Evolutionary conservation across 2,329 filamentous ascomycete genomes (phyloP).

Genomic region (Trichoderma sp.): DNA sequence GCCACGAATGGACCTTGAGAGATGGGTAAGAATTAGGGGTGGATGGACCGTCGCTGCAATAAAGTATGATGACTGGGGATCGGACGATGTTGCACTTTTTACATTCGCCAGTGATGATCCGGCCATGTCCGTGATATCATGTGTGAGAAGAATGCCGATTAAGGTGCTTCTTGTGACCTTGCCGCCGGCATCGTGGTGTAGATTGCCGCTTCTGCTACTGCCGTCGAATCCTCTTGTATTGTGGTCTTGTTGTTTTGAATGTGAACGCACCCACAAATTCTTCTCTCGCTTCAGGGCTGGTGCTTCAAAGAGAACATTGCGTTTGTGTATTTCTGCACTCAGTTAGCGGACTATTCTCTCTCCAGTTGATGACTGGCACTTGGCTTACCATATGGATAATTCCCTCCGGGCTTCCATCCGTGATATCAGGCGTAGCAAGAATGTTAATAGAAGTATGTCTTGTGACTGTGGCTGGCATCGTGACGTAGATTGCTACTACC

Average conservation of each 20-base stretch:
- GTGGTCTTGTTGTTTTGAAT: no score
- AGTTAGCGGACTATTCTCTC: no score
- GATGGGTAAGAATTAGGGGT: slow-evolving; percentile 47
- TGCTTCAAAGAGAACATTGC: no score
- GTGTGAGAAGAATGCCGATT: slow-evolving; percentile 49
- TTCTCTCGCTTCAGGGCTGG: no score
- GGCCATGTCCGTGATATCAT: slow-evolving; percentile 55
- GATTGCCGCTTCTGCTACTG: slow-evolving; percentile 7
- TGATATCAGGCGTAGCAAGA: slow-evolving; percentile 61
- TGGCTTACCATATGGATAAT: no score
- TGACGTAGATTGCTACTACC: slow-evolving; percentile 28
- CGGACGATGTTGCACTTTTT: no score
- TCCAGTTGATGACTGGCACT: no score
- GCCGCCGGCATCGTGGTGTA: slow-evolving; percentile 32
- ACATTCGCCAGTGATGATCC: slow-evolving; percentile 2
- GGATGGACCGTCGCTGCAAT: slow-evolving; percentile 41
- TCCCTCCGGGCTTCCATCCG: slow-evolving; percentile 43
- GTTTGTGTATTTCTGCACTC: no score
- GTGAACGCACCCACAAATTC: no score
- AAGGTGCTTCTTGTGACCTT: slow-evolving; percentile 32
- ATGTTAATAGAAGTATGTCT: slow-evolving; percentile 36
- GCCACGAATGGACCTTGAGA: slow-evolving; percentile 47
- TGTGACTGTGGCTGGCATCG: slow-evolving; percentile 30
- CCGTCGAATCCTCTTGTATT: neutral
- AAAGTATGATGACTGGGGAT: slow-evolving; percentile 1